Percentiles rank a stretch among this genome's conserved stretches.
phyloP scores from a whole-genome alignment of 768 basidiomycete genomes.

The Pleurotus platypus region DNA sequence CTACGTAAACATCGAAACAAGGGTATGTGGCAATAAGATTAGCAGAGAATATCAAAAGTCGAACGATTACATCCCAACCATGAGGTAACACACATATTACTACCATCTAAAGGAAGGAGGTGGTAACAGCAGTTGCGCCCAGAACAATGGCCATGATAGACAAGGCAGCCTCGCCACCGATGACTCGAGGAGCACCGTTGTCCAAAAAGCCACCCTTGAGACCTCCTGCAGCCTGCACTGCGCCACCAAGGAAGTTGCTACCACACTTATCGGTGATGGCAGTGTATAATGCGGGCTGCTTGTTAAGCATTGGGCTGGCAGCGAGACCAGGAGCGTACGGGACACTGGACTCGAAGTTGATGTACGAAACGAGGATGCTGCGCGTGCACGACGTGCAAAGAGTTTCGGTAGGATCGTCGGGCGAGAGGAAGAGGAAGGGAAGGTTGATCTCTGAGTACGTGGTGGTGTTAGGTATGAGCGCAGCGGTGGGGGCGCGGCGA shows the following conservation, averaged over 20 bases:
- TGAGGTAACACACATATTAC: neutral
- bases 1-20: neutral
- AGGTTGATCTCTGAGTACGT: slow-evolving; percentile 60
- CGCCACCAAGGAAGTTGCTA: slow-evolving; percentile 60
- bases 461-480: slow-evolving; percentile 52
- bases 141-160: neutral
- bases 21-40: slow-evolving; percentile 8
- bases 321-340: slow-evolving; percentile 77
- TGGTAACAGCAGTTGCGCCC: slow-evolving; percentile 5
- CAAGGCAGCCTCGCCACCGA: slow-evolving; percentile 11
- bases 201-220: slow-evolving; percentile 34
- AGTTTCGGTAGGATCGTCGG: slow-evolving; percentile 36
- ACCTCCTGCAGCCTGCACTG: slow-evolving; percentile 66
- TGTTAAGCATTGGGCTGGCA: slow-evolving; percentile 59
- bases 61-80: slow-evolving; percentile 2
- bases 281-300: slow-evolving; percentile 64
- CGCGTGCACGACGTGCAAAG: slow-evolving; percentile 87
- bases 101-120: slow-evolving; percentile 3
- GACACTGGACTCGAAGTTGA: slow-evolving; percentile 63
- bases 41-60: neutral
- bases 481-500: slow-evolving; percentile 25
- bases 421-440: slow-evolving; percentile 74
- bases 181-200: slow-evolving; percentile 16
- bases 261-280: slow-evolving; percentile 67
- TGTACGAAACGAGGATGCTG: slow-evolving; percentile 71